A percentile compares a stretch with the other conserved stretches of the same genome.
Evolutionary conservation across 305 asterid genomes (phyloP).

Genomic region (Monarda citriodora): DNA sequence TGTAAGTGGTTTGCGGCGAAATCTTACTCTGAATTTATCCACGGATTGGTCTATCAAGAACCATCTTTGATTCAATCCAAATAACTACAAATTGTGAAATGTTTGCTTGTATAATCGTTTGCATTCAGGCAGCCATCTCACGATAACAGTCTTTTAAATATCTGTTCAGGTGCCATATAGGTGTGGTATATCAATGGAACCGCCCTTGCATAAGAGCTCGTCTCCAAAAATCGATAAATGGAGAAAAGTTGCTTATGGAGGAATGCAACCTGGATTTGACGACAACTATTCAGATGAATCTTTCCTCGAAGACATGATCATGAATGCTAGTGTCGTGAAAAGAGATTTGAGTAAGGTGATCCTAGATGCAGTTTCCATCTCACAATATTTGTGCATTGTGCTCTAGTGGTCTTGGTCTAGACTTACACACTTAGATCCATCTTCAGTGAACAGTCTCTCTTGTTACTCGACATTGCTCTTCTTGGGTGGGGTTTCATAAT

Average conservation of each 20-base stretch:
- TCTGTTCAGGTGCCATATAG: conserved; percentile 10
- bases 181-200: conserved; percentile 39
- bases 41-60: not conserved
- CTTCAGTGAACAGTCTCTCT: conserved; percentile 57
- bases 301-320: conserved; percentile 90
- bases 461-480: conserved; percentile 64
- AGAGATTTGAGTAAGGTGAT: conserved; percentile 84
- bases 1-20: not conserved
- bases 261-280: conserved; percentile 92
- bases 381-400: conserved; percentile 86
- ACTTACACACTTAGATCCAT: conserved; percentile 67
- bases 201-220: conserved; percentile 25
- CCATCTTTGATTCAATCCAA: not conserved
- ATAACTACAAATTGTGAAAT: not conserved
- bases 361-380: conserved; percentile 80
- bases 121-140: conserved; percentile 1
- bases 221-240: conserved; percentile 56
- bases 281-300: conserved; percentile 94
- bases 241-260: conserved; percentile 94
- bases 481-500: conserved; percentile 68
- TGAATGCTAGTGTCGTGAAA: conserved; percentile 95
- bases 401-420: conserved; percentile 94
- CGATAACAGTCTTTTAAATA: not conserved
- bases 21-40: not conserved
- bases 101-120: not conserved